Percentiles rank a stretch among this genome's conserved stretches.
These are phyloP conservation scores for Corymbia citriodora DNA, from an alignment of 441 rosid species.

Conservation along the genomic window DNA sequence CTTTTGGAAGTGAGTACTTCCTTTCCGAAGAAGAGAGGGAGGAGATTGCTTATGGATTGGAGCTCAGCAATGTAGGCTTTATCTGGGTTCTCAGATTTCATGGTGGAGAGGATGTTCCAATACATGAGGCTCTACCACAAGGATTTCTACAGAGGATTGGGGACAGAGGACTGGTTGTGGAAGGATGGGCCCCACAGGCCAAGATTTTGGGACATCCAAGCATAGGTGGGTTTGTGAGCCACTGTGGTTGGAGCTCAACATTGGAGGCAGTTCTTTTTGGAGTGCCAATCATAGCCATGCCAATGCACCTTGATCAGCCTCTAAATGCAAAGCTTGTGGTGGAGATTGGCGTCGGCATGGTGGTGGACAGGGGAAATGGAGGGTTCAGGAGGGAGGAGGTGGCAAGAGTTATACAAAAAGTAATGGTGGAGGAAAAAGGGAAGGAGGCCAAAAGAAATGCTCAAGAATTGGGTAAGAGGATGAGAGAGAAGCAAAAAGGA, in stretches of 20 bases:
- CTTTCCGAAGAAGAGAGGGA: conserved; percentile 1
- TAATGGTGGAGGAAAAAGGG: not conserved
- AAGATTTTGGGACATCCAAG: conserved; percentile 21
- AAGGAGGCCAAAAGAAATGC: not conserved
- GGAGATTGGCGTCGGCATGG: conserved; percentile 16
- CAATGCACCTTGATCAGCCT: conserved; percentile 15
- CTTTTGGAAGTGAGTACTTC: conserved; percentile 13
- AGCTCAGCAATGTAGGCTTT: conserved; percentile 12
- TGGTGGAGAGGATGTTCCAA: not conserved
- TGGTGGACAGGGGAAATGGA: conserved; percentile 1
- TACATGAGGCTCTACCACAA: conserved; percentile 10
- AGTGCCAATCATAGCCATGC: conserved; percentile 8
- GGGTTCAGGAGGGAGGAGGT: not conserved
- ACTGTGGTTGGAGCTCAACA: conserved; percentile 26
- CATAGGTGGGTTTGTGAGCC: conserved; percentile 23
- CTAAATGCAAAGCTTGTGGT: conserved; percentile 17
- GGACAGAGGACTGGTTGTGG: conserved; percentile 6
- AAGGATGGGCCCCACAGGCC: conserved; percentile 28
- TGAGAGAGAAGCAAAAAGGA: not conserved
- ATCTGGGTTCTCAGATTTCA: conserved; percentile 17
- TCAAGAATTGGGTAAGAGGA: not conserved
- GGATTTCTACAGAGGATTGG: conserved; percentile 4
- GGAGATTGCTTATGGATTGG: conserved; percentile 3
- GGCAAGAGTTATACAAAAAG: not conserved
- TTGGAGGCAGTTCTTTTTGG: conserved; percentile 22